Base-by-base conservation (phyloP, 1,284 basidiomycete species). In the Puccinia coronata region DNA sequence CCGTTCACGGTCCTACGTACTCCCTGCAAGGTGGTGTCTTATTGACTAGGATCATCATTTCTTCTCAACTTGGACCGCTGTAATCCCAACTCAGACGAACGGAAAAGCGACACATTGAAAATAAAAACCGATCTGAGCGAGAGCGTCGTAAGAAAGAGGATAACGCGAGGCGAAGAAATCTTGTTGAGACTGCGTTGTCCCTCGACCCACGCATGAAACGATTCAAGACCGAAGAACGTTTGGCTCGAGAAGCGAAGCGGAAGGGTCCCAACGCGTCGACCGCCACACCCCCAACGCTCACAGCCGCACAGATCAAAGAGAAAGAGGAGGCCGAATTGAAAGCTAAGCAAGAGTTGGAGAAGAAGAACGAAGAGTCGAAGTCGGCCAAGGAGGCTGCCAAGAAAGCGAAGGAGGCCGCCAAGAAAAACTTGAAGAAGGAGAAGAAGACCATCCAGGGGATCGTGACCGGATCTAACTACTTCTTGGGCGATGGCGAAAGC, bases 51-150 rank as follows among this genome's bases (percentile, higher is more conserved):
- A 55, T 43, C 34, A 0, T 70, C 61, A 8, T 36, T 57, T 51
- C 39, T 25, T 31, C 31, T 75, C 65, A 3, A 6, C 47, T 39
- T 34, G 57, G 84, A 82, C 71, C n/a, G 39, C 49, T 28, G n/a
- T 73, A 4, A 79, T n/a, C 55, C 18, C 31, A 43, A 53, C 23
- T 11, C 83, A 94, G 93, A 86, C 96, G 97, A 83, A 96, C 98
- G 86, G 96, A 99, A 87, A 98, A 99, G 88, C 93, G 97, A 61
- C 98, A 96, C 88, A 95, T 94, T 9, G 97, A 99, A 88, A 98
- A 98, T 90, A 99, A 99, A 90, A 99, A 99, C 91, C 96, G 97
- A 87, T 89, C 93, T 31, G 97, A 99, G 88, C 94, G 97, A 65
- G 92, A 94, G 1, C 91, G 94, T 81, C 90, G 95, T 87, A 99